These are phyloP conservation scores for Diaporthe citri DNA, from an alignment of 2,329 filamentous ascomycete genomes.

Conservation along the genomic window DNA sequence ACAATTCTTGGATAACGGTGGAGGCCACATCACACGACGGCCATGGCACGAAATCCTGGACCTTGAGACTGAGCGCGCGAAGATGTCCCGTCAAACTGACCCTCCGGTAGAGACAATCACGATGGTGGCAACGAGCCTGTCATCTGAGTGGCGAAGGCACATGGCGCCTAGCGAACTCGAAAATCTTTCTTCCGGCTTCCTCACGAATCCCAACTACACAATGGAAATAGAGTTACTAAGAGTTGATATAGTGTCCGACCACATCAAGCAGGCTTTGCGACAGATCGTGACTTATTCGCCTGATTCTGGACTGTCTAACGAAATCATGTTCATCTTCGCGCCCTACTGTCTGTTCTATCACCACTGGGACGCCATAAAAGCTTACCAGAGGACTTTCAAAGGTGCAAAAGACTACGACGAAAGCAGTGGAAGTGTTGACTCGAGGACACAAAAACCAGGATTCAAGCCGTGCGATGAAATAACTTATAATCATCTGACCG, in stretches of 20 bases:
- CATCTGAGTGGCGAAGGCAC: neutral
- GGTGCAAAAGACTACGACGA: neutral
- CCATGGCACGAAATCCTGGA: neutral
- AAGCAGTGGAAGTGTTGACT: neutral
- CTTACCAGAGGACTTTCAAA: neutral
- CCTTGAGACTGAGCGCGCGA: neutral
- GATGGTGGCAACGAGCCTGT: neutral
- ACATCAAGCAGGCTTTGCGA: neutral
- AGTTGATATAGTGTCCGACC: neutral
- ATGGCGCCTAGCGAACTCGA: neutral
- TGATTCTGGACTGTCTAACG: neutral
- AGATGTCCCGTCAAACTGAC: neutral
- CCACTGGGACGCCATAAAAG: neutral
- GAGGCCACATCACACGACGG: neutral
- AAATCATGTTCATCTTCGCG: accelerated
- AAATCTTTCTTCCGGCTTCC: neutral
- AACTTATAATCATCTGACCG: neutral
- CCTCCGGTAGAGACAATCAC: neutral
- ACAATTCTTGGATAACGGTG: neutral
- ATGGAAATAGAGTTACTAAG: too few relatives aligned
- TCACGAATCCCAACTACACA: neutral
- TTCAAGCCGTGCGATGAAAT: slow-evolving; percentile 3
- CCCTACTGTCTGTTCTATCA: slow-evolving; percentile 13
- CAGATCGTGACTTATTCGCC: neutral
- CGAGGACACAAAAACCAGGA: neutral